Percentiles rank a stretch among this genome's conserved stretches.
These are phyloP conservation scores for Ochetophila trinervis DNA, from an alignment of 306 rosid genomes.

Conservation along the genomic window DNA sequence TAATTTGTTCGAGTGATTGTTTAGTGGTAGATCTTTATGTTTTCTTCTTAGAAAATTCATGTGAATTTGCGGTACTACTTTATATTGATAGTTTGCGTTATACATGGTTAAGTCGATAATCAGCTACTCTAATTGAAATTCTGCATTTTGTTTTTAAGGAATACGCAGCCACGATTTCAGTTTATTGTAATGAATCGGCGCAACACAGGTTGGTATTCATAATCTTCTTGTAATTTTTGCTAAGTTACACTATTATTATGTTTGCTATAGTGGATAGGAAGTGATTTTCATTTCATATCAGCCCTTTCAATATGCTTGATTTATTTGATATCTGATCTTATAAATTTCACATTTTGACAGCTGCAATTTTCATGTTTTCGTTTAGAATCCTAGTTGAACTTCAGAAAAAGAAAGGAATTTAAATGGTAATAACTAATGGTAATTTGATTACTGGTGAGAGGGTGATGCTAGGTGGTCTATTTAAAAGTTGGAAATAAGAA, in stretches of 20 bases:
- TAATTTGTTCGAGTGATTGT: background rate
- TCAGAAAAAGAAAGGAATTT: too few species aligned
- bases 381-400: too few species aligned
- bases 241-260: background rate
- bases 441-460: too few species aligned
- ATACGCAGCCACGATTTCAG: conserved; percentile 81
- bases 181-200: conserved; percentile 95
- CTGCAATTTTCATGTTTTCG: too few species aligned
- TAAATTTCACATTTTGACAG: too few species aligned
- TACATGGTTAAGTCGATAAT: background rate
- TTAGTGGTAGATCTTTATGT: background rate
- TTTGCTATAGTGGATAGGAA: background rate
- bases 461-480: too few species aligned
- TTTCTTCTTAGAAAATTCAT: background rate
- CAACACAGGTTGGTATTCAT: conserved; percentile 60
- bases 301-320: background rate
- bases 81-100: background rate
- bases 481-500: background rate
- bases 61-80: background rate
- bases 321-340: background rate
- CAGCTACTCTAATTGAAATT: conserved; percentile 8
- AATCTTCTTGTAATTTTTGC: background rate
- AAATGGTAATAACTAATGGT: too few species aligned
- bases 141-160: conserved; percentile 42
- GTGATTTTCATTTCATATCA: background rate